phyloP scores from a whole-genome alignment of 2,329 filamentous ascomycete genomes.

The Thielaviopsis populi region DNA sequence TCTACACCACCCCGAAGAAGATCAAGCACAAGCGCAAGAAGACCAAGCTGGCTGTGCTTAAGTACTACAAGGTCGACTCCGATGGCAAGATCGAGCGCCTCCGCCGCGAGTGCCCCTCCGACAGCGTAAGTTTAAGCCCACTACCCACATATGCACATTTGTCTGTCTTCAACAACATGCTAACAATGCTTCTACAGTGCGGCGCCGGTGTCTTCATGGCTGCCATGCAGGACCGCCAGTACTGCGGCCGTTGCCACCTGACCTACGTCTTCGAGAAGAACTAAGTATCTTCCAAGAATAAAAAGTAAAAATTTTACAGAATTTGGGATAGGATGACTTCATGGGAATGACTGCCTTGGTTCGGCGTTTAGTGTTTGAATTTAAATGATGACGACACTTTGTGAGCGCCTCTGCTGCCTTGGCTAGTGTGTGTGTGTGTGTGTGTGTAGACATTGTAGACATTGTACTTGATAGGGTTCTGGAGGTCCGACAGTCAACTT shows the following conservation, averaged over 20 bases:
- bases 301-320: slow-evolving; percentile 17
- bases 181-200: slow-evolving; percentile 42
- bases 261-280: slow-evolving; percentile 61
- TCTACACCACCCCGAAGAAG: slow-evolving; percentile 99
- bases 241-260: slow-evolving; percentile 66
- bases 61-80: slow-evolving; percentile 99
- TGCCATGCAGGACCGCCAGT: slow-evolving; percentile 98
- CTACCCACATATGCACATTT: too few species aligned
- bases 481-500: not conserved
- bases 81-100: slow-evolving; percentile 99
- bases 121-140: slow-evolving; percentile 49
- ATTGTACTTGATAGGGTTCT: not conserved
- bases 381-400: slow-evolving; percentile 16
- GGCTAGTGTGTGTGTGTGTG: not conserved
- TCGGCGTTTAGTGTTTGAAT: slow-evolving; percentile 17
- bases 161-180: not conserved
- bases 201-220: slow-evolving; percentile 99
- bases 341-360: slow-evolving; percentile 17
- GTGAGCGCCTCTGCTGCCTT: slow-evolving; percentile 9
- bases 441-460: not conserved
- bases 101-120: slow-evolving; percentile 87
- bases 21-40: slow-evolving; percentile 99
- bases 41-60: slow-evolving; percentile 99
- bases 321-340: slow-evolving; percentile 18
- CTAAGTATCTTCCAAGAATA: slow-evolving; percentile 26